Conservation (phyloP, 805 yeast genomes). For the Candida silvicultrix region DNA sequence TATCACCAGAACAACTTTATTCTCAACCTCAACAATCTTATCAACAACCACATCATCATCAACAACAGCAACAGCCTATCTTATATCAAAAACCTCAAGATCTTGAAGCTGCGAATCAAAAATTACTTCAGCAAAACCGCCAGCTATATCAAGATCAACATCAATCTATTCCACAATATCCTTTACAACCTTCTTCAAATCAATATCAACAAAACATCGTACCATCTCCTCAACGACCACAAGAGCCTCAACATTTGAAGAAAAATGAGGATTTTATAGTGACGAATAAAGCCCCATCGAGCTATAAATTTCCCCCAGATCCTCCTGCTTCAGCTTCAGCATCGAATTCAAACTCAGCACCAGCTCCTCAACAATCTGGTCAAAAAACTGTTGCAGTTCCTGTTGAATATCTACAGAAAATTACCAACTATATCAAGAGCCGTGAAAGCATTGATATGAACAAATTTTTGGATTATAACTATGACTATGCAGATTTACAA, state of each 20-base stretch:
- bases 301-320: conserved; percentile 51
- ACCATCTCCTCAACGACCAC: background rate
- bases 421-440: conserved; percentile 16
- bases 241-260: background rate
- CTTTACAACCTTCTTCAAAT: background rate
- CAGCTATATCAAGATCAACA: background rate
- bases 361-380: background rate
- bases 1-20: conserved; percentile 17
- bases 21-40: conserved; percentile 5
- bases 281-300: conserved; percentile 38
- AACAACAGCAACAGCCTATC: conserved; percentile 12
- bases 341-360: background rate
- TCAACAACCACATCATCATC: conserved; percentile 5
- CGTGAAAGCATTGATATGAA: conserved; percentile 18
- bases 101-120: conserved; percentile 6
- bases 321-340: conserved; percentile 15
- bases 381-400: conserved; percentile 20
- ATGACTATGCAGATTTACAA: conserved; percentile 4
- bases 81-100: conserved; percentile 14
- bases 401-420: conserved; percentile 20
- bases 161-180: conserved; percentile 9
- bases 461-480: conserved; percentile 10
- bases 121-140: background rate
- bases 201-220: background rate
- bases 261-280: conserved; percentile 37